These are phyloP conservation scores for Protomyces inouyei DNA, from an alignment of 1,139 yeast genomes.

Conservation along the genomic window DNA sequence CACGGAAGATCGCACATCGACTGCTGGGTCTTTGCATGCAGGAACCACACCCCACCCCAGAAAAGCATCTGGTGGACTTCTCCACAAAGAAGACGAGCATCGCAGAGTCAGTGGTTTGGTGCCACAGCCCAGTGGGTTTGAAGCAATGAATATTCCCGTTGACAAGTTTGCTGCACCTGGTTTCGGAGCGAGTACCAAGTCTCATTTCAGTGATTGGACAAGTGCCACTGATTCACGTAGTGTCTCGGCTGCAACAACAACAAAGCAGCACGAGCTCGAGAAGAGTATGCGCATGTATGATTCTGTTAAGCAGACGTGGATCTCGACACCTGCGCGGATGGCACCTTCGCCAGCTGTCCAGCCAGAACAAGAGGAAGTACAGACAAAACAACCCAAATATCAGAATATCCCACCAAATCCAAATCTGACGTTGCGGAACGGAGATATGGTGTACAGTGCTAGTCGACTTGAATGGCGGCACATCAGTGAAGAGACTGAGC, in stretches of 20 bases:
- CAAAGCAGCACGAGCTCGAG: not conserved
- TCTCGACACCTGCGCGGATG: constrained; percentile 8
- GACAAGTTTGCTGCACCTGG: constrained; percentile 9
- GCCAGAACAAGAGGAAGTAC: not conserved
- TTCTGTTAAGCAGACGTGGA: constrained; percentile 15
- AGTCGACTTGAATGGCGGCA: constrained; percentile 14
- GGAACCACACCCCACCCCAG: not conserved
- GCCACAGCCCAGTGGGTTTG: constrained; percentile 18
- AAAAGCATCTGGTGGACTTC: constrained; percentile 3
- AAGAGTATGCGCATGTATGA: constrained; percentile 3
- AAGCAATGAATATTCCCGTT: constrained; percentile 18
- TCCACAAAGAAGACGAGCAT: constrained; percentile 12
- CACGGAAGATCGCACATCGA: constrained; percentile 25
- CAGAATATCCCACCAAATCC: constrained; percentile 21
- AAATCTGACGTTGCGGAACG: constrained; percentile 9
- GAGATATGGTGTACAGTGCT: constrained; percentile 15
- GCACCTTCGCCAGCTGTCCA: not conserved
- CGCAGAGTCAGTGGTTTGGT: not conserved
- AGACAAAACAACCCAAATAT: not conserved
- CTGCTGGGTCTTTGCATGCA: not conserved
- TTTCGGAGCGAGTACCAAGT: constrained; percentile 14
- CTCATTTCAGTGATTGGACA: constrained; percentile 24
- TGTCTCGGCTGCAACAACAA: not conserved
- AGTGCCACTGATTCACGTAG: constrained; percentile 9
- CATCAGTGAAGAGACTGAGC: not conserved